Evolutionary conservation across 441 rosid species (phyloP).

Genomic region (Pelargonium citronellum): DNA sequence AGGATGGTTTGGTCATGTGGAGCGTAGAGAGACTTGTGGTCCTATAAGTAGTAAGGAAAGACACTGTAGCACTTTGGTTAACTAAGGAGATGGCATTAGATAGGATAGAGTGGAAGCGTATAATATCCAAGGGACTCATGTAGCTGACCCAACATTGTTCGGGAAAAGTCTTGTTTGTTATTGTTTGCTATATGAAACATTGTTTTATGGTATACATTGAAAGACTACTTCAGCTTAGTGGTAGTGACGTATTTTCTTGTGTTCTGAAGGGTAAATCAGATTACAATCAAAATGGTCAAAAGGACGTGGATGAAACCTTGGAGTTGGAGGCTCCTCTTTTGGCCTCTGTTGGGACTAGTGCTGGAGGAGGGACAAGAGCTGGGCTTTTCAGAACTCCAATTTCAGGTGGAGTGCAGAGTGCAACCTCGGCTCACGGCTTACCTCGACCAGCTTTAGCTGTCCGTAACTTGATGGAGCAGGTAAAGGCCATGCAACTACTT

Average conservation of each 20-base stretch:
- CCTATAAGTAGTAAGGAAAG: too few species aligned
- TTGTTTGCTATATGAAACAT: constrained; percentile 21
- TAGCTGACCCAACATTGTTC: too few species aligned
- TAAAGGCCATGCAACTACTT: constrained; percentile 20
- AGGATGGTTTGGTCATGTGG: too few species aligned
- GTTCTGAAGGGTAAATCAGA: constrained; percentile 52
- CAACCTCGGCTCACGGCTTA: constrained; percentile 92
- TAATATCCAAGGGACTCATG: too few species aligned
- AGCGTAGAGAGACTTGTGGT: too few species aligned
- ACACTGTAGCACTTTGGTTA: too few species aligned
- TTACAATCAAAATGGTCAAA: constrained; percentile 29
- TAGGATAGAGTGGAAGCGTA: too few species aligned
- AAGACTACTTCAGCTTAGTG: constrained; percentile 27
- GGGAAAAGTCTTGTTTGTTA: constrained; percentile 3
- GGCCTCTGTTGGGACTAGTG: constrained; percentile 45
- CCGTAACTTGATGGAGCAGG: constrained; percentile 96
- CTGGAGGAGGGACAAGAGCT: constrained; percentile 65
- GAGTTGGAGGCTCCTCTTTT: constrained; percentile 45
- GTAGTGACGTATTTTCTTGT: constrained; percentile 33
- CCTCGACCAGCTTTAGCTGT: constrained; percentile 93
- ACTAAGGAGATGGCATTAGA: too few species aligned
- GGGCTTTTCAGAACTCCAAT: constrained; percentile 97
- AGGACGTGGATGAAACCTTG: constrained; percentile 33
- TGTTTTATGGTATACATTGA: constrained; percentile 20
- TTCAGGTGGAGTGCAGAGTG: constrained; percentile 98